Percentiles rank a stretch among this genome's conserved stretches.
phyloP scores from a whole-genome alignment of 2,329 filamentous ascomycete genomes.

The Fusarium floridanum region DNA sequence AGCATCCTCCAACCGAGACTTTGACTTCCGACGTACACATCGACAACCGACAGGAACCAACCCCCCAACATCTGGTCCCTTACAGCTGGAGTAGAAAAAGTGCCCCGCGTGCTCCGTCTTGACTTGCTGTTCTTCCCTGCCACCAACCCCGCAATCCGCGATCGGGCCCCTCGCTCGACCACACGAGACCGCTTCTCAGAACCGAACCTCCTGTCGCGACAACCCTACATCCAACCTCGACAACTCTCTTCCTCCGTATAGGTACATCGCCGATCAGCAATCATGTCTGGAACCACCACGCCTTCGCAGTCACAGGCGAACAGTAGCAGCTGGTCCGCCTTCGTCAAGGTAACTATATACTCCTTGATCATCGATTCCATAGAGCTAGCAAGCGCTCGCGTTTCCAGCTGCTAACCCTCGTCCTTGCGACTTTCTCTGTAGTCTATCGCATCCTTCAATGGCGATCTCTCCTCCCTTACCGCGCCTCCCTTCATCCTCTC shows the following conservation, averaged over 20 bases:
- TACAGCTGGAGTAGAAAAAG: conserved; percentile 13
- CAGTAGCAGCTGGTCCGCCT: conserved; percentile 65
- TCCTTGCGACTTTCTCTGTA: conserved; percentile 46
- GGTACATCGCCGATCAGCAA: conserved; percentile 21
- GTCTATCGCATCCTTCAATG: conserved; percentile 86
- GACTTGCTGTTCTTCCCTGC: conserved; percentile 24
- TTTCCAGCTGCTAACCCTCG: conserved; percentile 27
- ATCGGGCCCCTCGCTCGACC: conserved; percentile 41
- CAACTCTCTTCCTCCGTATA: background rate
- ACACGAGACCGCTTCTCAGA: conserved; percentile 34
- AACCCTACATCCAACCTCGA: conserved; percentile 15
- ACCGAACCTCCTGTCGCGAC: conserved; percentile 27
- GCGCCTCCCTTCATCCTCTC: conserved; percentile 87
- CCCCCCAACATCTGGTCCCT: conserved; percentile 5
- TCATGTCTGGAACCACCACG: conserved; percentile 49
- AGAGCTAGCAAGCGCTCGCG: conserved; percentile 10
- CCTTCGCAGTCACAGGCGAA: conserved; percentile 55
- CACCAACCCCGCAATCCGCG: conserved; percentile 46
- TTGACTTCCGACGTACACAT: background rate
- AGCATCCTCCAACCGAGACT: background rate
- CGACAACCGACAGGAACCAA: background rate
- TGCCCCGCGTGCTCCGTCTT: conserved; percentile 30
- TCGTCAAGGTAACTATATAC: conserved; percentile 61
- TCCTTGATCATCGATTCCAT: conserved; percentile 1
- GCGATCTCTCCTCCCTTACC: conserved; percentile 83